A percentile compares a stretch with the other conserved stretches of the same genome.
Conservation (phyloP, 768 basidiomycete species). For the Suillus discolor region DNA sequence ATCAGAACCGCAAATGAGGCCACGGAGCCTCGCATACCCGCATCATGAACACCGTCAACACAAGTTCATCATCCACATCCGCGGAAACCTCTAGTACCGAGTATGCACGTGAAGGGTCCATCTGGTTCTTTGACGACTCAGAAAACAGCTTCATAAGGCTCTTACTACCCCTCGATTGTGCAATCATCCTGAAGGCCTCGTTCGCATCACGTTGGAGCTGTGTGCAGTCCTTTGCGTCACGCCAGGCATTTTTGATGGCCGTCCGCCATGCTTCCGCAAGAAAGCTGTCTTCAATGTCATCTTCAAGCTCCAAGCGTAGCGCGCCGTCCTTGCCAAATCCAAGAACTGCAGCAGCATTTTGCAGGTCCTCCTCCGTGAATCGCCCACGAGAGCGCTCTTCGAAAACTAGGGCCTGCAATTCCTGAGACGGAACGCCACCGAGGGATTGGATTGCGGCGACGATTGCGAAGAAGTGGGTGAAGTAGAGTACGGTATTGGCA, state of each 20-base stretch:
- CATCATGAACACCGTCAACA: slow-evolving; percentile 72
- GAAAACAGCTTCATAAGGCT: slow-evolving; percentile 54
- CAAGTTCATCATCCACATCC: slow-evolving; percentile 77
- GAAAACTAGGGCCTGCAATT: slow-evolving; percentile 58
- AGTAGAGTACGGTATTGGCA: slow-evolving; percentile 60
- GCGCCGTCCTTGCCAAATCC: slow-evolving; percentile 67
- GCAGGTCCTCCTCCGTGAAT: slow-evolving; percentile 60
- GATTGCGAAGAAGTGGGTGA: slow-evolving; percentile 57
- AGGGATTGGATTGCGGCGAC: slow-evolving; percentile 51
- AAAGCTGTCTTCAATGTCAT: slow-evolving; percentile 69
- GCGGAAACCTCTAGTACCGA: slow-evolving; percentile 66
- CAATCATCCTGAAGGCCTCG: slow-evolving; percentile 69
- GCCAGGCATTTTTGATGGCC: slow-evolving; percentile 60
- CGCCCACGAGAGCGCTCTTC: slow-evolving; percentile 66
- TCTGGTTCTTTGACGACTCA: slow-evolving; percentile 51
- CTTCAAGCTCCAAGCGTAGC: slow-evolving; percentile 69
- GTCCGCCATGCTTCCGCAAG: slow-evolving; percentile 70
- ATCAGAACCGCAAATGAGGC: slow-evolving; percentile 13
- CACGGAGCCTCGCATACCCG: slow-evolving; percentile 48
- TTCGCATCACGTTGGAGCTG: slow-evolving; percentile 56
- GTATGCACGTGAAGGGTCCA: slow-evolving; percentile 76
- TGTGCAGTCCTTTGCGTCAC: slow-evolving; percentile 42
- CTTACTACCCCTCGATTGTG: slow-evolving; percentile 60
- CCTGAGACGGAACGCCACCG: slow-evolving; percentile 46
- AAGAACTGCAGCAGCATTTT: slow-evolving; percentile 49